phyloP scores from a whole-genome alignment of 2,329 filamentous ascomycete species.

The Aspergillus clavatus region DNA sequence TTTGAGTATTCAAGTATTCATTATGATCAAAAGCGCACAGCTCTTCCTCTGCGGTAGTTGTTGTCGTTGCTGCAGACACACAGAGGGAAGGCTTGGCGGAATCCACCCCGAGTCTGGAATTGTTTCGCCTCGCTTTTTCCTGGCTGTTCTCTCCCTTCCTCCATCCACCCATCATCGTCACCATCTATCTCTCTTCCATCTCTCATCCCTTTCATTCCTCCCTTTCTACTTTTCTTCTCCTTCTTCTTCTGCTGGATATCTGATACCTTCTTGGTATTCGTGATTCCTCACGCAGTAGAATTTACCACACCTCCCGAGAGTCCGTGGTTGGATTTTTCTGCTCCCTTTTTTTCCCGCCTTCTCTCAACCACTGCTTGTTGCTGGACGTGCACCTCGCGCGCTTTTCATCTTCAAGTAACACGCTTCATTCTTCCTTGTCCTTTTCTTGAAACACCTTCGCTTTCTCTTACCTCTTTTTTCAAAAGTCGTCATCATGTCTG shows the following conservation, averaged over 20 bases:
- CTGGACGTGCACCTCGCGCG: conserved; percentile 10
- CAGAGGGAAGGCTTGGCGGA: conserved; percentile 2
- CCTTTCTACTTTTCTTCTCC: conserved; percentile 2
- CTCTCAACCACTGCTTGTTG: neutral
- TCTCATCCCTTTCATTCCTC: conserved; percentile 8
- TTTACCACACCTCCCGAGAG: conserved; percentile 3
- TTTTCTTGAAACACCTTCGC: neutral
- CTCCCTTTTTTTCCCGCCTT: conserved; percentile 5
- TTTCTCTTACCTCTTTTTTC: conserved; percentile 20
- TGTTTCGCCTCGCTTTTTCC: conserved; percentile 8
- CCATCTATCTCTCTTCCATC: conserved; percentile 8
- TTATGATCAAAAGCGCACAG: no score
- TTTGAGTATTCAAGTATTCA: no score
- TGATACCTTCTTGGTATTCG: neutral
- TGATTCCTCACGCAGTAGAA: neutral
- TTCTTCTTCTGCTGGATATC: conserved; percentile 1
- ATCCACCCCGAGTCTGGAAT: conserved; percentile 6
- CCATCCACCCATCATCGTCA: conserved; percentile 14
- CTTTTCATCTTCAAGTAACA: neutral
- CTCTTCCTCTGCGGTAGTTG: no score
- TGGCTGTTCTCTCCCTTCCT: conserved; percentile 14
- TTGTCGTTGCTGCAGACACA: neutral
- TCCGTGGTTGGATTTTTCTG: conserved; percentile 18
- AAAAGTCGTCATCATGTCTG: conserved; percentile 34
- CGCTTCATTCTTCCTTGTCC: neutral